Conservation (phyloP, 1,284 basidiomycete genomes). For the Rhizopogon hawkerae region DNA sequence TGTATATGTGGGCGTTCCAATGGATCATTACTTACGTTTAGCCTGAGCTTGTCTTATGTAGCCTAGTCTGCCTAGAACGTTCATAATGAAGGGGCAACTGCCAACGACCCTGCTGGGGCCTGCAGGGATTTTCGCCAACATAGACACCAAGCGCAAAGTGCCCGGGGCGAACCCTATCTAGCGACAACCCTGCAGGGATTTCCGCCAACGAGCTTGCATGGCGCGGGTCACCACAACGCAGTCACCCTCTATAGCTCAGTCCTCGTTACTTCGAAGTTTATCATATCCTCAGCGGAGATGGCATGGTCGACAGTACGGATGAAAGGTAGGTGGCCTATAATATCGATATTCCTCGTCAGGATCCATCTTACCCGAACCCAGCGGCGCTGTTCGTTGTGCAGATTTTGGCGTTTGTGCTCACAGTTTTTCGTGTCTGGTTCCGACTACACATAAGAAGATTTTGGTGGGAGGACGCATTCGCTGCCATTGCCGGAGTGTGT, state of each 20-base stretch:
- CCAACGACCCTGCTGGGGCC: too few species aligned
- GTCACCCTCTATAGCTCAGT: background rate
- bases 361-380: background rate
- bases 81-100: background rate
- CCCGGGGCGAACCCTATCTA: too few species aligned
- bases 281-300: background rate
- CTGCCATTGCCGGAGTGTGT: constrained; percentile 9
- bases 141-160: background rate
- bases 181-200: background rate
- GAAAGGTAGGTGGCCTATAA: background rate
- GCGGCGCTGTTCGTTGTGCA: constrained; percentile 12
- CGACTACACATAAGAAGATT: constrained; percentile 18
- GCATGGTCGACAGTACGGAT: background rate
- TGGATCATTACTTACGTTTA: too few species aligned
- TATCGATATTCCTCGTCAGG: background rate
- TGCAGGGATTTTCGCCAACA: too few species aligned
- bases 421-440: constrained; percentile 17
- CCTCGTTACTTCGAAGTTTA: background rate
- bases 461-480: constrained; percentile 20
- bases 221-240: too few species aligned
- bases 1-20: too few species aligned
- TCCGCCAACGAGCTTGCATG: background rate
- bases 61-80: background rate
- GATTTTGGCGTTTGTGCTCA: constrained; percentile 12
- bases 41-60: background rate